Percentiles rank a stretch among this genome's conserved stretches.
Evolutionary conservation across 192 early-diverging fungal genomes (phyloP).

Genomic region (Podila minutissima): DNA sequence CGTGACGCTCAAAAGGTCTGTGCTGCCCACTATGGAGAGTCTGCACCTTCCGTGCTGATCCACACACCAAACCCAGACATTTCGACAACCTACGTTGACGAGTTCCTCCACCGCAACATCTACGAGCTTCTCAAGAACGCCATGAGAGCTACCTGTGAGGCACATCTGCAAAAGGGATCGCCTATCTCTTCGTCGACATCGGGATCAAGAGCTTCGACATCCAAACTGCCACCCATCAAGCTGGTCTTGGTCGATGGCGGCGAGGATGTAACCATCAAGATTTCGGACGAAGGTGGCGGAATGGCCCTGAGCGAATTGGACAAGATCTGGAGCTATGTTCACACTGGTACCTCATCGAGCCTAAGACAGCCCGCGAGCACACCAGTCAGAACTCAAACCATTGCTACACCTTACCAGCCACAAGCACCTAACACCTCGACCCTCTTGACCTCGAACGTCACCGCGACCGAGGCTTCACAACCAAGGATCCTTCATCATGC

Average conservation of each 20-base stretch:
- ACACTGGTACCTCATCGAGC: conserved; percentile 34
- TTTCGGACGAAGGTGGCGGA: conserved; percentile 73
- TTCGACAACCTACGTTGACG: conserved; percentile 66
- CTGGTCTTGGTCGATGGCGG: conserved; percentile 65
- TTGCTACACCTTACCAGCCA: conserved; percentile 22
- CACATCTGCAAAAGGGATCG: conserved; percentile 27
- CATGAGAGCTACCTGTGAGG: conserved; percentile 61
- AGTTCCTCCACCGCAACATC: conserved; percentile 66
- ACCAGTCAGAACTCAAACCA: conserved; percentile 9
- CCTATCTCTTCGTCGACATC: conserved; percentile 15
- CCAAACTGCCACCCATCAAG: conserved; percentile 58
- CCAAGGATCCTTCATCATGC: neutral
- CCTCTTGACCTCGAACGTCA: neutral
- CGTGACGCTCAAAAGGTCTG: conserved; percentile 55
- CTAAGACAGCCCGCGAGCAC: conserved; percentile 36
- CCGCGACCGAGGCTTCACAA: neutral
- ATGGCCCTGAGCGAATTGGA: conserved; percentile 65
- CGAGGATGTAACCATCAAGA: conserved; percentile 72
- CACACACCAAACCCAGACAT: conserved; percentile 56
- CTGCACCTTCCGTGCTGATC: conserved; percentile 57
- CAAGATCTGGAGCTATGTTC: conserved; percentile 66
- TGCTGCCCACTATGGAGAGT: conserved; percentile 57
- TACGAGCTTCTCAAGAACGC: conserved; percentile 70
- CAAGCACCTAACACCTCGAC: neutral
- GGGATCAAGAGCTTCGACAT: neutral